A percentile compares a stretch with the other conserved stretches of the same genome.
Evolutionary conservation across 192 early-diverging fungal species (phyloP).

Genomic region (Coemansia sp.): DNA sequence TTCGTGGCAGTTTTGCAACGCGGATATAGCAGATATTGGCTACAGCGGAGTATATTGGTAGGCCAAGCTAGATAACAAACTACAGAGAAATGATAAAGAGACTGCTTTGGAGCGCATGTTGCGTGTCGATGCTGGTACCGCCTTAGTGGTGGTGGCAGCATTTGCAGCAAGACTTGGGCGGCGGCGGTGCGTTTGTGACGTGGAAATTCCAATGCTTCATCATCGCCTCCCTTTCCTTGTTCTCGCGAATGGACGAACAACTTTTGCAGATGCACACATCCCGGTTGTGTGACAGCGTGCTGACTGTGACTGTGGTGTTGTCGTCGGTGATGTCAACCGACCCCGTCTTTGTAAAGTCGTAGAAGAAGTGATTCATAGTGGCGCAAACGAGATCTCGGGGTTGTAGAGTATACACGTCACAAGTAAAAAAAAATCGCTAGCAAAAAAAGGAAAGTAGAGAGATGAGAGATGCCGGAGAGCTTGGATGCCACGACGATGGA

Average conservation of each 20-base stretch:
- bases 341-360: constrained; percentile 46
- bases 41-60: not conserved
- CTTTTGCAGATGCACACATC: constrained; percentile 48
- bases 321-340: constrained; percentile 50
- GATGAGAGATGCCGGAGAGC: constrained; percentile 4
- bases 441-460: constrained; percentile 6
- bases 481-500: not conserved
- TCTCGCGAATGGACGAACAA: constrained; percentile 35
- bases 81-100: constrained; percentile 18
- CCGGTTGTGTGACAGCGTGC: constrained; percentile 42
- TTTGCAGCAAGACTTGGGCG: constrained; percentile 23
- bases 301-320: constrained; percentile 45
- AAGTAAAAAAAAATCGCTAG: not conserved
- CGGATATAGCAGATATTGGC: constrained; percentile 3
- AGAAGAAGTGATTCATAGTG: constrained; percentile 44
- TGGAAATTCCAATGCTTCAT: constrained; percentile 32
- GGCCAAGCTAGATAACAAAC: constrained; percentile 16
- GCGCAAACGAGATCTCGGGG: not conserved
- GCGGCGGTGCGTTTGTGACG: constrained; percentile 39
- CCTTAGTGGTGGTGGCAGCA: constrained; percentile 47
- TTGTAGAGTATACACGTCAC: not conserved
- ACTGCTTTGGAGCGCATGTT: not conserved
- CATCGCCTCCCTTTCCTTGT: constrained; percentile 33
- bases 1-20: not conserved
- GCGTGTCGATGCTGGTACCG: constrained; percentile 16